Percentiles rank a stretch among this genome's conserved stretches.
Evolutionary conservation across 108 stramenopile species (phyloP).

Genomic region (Cyclotella choctawhatcheeana): DNA sequence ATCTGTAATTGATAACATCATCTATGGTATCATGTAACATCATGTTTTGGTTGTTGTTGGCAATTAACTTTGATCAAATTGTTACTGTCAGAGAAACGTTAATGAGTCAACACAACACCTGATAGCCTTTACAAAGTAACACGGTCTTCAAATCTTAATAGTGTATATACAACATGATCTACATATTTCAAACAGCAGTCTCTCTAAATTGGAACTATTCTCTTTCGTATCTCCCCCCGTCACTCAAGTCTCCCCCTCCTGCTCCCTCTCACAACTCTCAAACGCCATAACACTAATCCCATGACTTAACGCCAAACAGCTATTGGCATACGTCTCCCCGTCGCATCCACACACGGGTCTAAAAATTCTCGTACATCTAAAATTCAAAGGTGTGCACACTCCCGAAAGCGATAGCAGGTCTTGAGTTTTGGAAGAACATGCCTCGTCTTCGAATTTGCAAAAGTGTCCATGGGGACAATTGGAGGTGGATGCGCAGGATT

Average conservation of each 20-base stretch:
- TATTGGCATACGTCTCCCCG: slow-evolving; percentile 15
- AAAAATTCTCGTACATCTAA: slow-evolving; percentile 15
- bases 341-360: slow-evolving; percentile 21
- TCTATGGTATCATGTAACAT: too few relatives aligned
- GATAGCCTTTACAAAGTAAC: too few relatives aligned
- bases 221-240: too few relatives aligned
- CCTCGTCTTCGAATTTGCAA: slow-evolving; percentile 22
- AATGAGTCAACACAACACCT: too few relatives aligned
- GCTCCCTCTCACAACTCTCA: not conserved
- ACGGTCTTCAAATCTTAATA: too few relatives aligned
- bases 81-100: too few relatives aligned
- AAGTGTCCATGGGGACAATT: slow-evolving; percentile 7
- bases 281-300: slow-evolving; percentile 6
- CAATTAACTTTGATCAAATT: too few relatives aligned
- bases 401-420: not conserved
- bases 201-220: too few relatives aligned
- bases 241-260: slow-evolving; percentile 7
- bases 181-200: too few relatives aligned
- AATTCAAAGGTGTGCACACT: slow-evolving; percentile 5
- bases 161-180: too few relatives aligned
- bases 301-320: slow-evolving; percentile 20
- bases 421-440: slow-evolving; percentile 5
- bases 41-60: too few relatives aligned
- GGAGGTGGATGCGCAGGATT: not conserved
- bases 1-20: too few relatives aligned